Conservation (phyloP, 805 yeast species). For the Candida coquimbonensis region DNA sequence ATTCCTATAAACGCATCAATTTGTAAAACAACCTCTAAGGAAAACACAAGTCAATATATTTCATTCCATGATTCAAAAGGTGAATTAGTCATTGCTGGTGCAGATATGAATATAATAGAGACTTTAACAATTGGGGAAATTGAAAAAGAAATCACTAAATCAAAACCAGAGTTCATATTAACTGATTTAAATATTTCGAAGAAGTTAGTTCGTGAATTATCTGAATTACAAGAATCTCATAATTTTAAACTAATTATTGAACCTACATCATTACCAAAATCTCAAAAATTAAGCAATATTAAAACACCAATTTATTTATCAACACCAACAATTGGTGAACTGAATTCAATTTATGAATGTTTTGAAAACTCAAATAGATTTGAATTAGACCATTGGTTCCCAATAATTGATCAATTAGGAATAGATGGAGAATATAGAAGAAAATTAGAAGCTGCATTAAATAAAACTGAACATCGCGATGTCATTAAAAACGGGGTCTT, state of each 20-base stretch:
- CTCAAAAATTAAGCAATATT: slow-evolving; percentile 27
- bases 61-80: slow-evolving; percentile 62
- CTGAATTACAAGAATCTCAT: slow-evolving; percentile 19
- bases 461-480: slow-evolving; percentile 16
- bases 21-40: slow-evolving; percentile 2
- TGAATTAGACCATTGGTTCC: slow-evolving; percentile 67
- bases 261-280: slow-evolving; percentile 71
- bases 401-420: slow-evolving; percentile 54
- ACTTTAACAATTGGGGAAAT: slow-evolving; percentile 38
- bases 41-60: slow-evolving; percentile 62
- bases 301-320: slow-evolving; percentile 10
- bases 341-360: slow-evolving; percentile 44
- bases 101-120: slow-evolving; percentile 76
- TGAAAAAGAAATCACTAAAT: slow-evolving; percentile 29
- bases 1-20: slow-evolving; percentile 26
- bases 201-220: slow-evolving; percentile 32
- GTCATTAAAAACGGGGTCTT: slow-evolving; percentile 39
- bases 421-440: slow-evolving; percentile 40
- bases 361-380: slow-evolving; percentile 37
- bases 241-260: slow-evolving; percentile 46
- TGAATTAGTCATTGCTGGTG: slow-evolving; percentile 64
- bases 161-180: slow-evolving; percentile 44
- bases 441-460: slow-evolving; percentile 30
- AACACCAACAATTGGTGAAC: slow-evolving; percentile 68
- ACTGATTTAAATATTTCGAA: slow-evolving; percentile 64